Conservation (phyloP, 192 early-diverging fungal genomes). For the Mortierella antarctica region DNA sequence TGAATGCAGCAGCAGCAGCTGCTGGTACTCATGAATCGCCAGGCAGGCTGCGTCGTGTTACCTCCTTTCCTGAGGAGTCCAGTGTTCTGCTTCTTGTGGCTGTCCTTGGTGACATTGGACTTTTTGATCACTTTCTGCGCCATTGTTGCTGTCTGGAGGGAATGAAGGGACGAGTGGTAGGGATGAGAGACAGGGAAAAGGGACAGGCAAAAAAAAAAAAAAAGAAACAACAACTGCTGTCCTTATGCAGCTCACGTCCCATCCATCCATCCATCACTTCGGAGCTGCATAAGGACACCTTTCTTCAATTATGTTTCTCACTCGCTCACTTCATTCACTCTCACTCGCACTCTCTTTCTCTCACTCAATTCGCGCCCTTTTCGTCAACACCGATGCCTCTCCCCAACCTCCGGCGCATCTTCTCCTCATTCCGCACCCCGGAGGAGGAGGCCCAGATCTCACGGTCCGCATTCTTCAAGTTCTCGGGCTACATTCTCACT, state of each 20-base stretch:
- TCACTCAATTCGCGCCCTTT: not conserved
- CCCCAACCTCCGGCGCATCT: conserved; percentile 68
- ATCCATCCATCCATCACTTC: too few relatives aligned
- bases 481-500: conserved; percentile 66
- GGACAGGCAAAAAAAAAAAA: conserved; percentile 7
- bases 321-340: not conserved
- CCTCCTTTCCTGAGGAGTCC: conserved; percentile 53
- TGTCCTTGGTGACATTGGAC: conserved; percentile 40
- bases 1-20: not conserved
- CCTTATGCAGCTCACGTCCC: too few relatives aligned
- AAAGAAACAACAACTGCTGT: conserved; percentile 1
- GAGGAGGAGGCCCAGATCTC: conserved; percentile 70
- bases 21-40: not conserved
- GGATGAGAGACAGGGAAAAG: not conserved
- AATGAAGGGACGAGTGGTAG: not conserved
- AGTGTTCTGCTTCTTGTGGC: conserved; percentile 43
- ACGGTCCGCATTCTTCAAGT: conserved; percentile 69
- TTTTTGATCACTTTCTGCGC: conserved; percentile 44
- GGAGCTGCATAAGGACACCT: too few relatives aligned
- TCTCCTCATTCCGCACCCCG: conserved; percentile 66
- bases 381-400: conserved; percentile 53
- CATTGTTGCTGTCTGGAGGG: conserved; percentile 14
- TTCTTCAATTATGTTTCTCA: not conserved
- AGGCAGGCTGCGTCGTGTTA: not conserved
- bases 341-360: not conserved